phyloP scores from a whole-genome alignment of 257 asterid species.

The Solanum ossicruentum region DNA sequence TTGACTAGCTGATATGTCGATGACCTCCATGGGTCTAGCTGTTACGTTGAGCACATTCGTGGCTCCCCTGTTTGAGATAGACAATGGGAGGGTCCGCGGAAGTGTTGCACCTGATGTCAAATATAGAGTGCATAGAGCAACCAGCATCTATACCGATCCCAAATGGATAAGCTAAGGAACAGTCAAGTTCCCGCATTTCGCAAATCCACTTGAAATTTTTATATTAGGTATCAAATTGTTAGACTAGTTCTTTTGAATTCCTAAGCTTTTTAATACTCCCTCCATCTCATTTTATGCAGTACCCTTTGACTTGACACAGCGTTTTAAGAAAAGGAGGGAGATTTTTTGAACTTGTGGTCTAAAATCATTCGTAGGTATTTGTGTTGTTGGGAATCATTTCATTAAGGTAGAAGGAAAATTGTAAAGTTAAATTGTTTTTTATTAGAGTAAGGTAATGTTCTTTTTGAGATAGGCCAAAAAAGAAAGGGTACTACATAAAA shows the following conservation, averaged over 20 bases:
- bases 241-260: background rate
- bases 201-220: background rate
- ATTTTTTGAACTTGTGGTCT: too few relatives aligned
- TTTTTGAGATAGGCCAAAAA: too few relatives aligned
- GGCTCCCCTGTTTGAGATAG: background rate
- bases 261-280: background rate
- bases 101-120: conserved; percentile 1
- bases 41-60: background rate
- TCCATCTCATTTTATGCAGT: too few relatives aligned
- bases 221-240: background rate
- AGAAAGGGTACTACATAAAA: too few relatives aligned
- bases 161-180: conserved; percentile 11
- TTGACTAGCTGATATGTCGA: background rate
- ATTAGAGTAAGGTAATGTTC: too few relatives aligned
- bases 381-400: too few relatives aligned
- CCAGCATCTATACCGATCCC: conserved; percentile 7
- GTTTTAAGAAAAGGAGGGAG: too few relatives aligned
- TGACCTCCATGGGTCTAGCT: background rate
- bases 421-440: too few relatives aligned
- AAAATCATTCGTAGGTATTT: too few relatives aligned
- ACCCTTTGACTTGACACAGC: too few relatives aligned
- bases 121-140: background rate
- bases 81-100: conserved; percentile 1
- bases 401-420: too few relatives aligned
- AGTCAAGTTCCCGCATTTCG: conserved; percentile 12